Evolutionary conservation across 768 basidiomycete genomes (phyloP), one percentile per base, ranked within the genome.

Genomic region (Tricholoma flavovirens): DNA sequence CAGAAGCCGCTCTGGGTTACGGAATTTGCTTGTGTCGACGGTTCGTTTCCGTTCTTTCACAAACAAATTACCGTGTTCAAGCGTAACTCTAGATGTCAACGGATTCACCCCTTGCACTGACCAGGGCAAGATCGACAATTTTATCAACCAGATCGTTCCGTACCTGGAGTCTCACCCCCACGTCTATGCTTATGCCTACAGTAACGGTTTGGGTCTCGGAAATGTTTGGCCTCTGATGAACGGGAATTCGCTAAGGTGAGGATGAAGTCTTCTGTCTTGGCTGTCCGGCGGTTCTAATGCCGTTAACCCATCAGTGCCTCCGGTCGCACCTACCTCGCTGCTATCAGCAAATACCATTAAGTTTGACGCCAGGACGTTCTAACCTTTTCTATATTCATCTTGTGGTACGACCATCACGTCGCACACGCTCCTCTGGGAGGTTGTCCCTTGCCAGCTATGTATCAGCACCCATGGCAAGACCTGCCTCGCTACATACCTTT

Each of bases 1-100:
- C 70, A 73, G 59, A 77, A 76, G 63, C 77, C 77, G 1, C 71
- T 79, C 53, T 79, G 77, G 77, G 70, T 79, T 14, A 75, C 77
- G 21, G 77, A 79, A 60, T 77, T 78, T 58, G 77, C 77, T 51
- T 79, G 77, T 55, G 77, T 78, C 30, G 69, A 78, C 50, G 77
- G 77, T 75, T 54, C 17, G 54, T 14, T 38, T 17, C 35, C 40
- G 30, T 14, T 38, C 33, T 1, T 45, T 14, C 26, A 45, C 10
- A 8, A 8, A 17, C n/a, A 46, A 29, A 21, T 32, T 30, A 35
- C 2, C 10, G 33, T 22, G 5, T 49, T 48, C 32, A 36, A 29
- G 5, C 0, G 12, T 45, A 51, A 43, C 5, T 54, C 50, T 15
- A 75, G 75, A 77, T 54, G 58, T 62, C 59, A 66, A 70, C 40